Evolutionary conservation across 2,329 filamentous ascomycete genomes (phyloP), one percentile per base, ranked within the genome.

Genomic region (Amylocarpus encephaloides): DNA sequence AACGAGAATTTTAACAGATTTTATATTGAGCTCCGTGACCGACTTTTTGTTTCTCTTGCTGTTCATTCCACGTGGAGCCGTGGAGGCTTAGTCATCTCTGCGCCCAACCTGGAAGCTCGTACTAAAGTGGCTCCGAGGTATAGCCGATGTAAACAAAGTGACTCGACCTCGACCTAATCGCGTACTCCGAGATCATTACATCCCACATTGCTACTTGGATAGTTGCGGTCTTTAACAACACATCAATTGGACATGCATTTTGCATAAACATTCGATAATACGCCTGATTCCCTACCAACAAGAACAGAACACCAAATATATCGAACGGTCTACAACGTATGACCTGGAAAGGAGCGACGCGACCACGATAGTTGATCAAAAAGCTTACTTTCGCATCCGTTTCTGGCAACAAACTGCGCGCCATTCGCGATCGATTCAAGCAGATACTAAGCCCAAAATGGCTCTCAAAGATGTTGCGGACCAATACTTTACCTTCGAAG

Each of bases 401-500:
- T 10, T 16, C 10, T 16, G 3, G 34, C 34, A 36, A 36, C 12
- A 36, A 36, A 16, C 15, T 36, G 4, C 34, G 15, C 34, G 12
- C 10, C 3, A 36, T 36, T 36, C 34, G 34, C 34, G 34, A 36
- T 36, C 34, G 4, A 36, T 4, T 36, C 15, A 13, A 16, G 15
- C 34, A 36, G 15, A 36, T 36, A 13, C 15, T 36, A 10, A 13
- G 12, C 34, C n/a, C n/a, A 60, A 52, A 32, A 65, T 65, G 64
- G 50, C 56, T 43, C 50, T 55, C 34, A 41, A 48, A 7, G 56
- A 61, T 49, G 43, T 61, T 44, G 59, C 73, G 34, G 72, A 77
- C 50, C 64, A 68, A 26, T 82, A 74, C 65, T 73, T 78, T 59
- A 86, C 85, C 13, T 83, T 83, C 58, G 82, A 89, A 57, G 85